Percentiles rank a stretch among this genome's conserved stretches.
Conservation (phyloP, 148 eudicot genomes). For the Linanthus parryae region DNA sequence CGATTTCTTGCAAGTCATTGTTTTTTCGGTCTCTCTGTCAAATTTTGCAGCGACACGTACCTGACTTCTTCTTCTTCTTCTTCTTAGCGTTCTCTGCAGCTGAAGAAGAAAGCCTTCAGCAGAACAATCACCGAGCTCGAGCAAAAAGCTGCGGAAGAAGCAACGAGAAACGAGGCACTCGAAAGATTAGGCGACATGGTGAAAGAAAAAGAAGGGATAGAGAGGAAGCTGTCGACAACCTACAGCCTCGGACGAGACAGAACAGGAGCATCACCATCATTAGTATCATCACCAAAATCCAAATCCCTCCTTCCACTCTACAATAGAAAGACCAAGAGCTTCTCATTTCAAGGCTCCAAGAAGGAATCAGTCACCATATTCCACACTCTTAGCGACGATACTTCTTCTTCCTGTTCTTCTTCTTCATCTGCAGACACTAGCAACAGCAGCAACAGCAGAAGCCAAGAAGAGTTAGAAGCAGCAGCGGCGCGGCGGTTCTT, state of each 20-base stretch:
- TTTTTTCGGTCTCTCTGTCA: too few relatives aligned
- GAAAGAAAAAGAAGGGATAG: constrained; percentile 49
- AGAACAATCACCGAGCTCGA: constrained; percentile 64
- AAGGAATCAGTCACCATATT: constrained; percentile 48
- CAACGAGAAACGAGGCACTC: constrained; percentile 36
- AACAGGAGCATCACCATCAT: constrained; percentile 15
- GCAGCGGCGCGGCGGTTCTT: constrained; percentile 13
- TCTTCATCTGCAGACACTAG: too few relatives aligned
- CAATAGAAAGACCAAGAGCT: constrained; percentile 43
- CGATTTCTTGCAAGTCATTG: too few relatives aligned
- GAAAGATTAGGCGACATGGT: constrained; percentile 57
- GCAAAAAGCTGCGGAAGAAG: constrained; percentile 51
- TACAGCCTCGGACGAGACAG: constrained; percentile 82
- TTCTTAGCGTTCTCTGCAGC: constrained; percentile 66
- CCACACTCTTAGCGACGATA: constrained; percentile 40
- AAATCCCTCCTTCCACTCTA: constrained; percentile 65
- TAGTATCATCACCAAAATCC: too few relatives aligned
- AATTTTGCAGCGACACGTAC: background rate
- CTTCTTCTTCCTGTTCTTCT: too few relatives aligned
- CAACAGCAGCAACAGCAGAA: too few relatives aligned
- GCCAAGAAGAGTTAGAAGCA: constrained; percentile 25
- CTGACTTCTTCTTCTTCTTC: too few relatives aligned
- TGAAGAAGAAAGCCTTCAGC: constrained; percentile 70
- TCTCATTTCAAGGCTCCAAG: constrained; percentile 45
- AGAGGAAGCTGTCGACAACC: constrained; percentile 77